Evolutionary conservation across 352 stramenopile species (phyloP), one percentile per base, ranked within the genome.

Genomic region (Saprolegnia parasitica): DNA sequence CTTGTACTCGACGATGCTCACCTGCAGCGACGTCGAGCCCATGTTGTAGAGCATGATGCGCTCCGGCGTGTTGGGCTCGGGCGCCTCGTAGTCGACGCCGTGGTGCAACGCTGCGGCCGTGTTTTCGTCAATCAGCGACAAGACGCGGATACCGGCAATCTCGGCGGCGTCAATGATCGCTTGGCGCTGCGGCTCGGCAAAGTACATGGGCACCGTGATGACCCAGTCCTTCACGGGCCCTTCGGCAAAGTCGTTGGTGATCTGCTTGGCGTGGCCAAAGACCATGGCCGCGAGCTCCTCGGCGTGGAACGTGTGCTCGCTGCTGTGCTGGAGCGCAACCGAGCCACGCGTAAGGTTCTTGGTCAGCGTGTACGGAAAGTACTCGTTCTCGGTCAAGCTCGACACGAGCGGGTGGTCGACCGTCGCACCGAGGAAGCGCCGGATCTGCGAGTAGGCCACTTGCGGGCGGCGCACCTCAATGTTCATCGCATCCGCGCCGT

Each of bases 11-110:
- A 96, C 86, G 4, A 98, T 77, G 23, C 75, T 90, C 16, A 94
- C 88, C 75, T 98, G 93, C 35, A 97, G 68, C 11, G 88, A 89
- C 20, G 86, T 95, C 9, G 93, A 96, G 65, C 97, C 97, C 83
- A 99, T 89, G 81, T 99, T 99, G 90, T 99, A 99, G 72, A 99
- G 98, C 26, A 99, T 71, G 29, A 99, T 88, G 49, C 85, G 86
- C 57, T 95, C 84, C 24, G 96, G 95, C 16, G 56, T 64, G 29
- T 32, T 32, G 18, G 35, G 18, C 52, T 87, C 81, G 18, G 76
- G 56, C 72, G 96, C 97, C 29, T 89, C 90, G 40, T 95, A 87
- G 76, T 99, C 95, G 67, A 99, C 96, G 0, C 81, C 93, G 75
- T 98, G 96, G 65, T 99, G 96, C 21, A 99, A 73, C 13, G 95